Percentiles rank a stretch among this genome's conserved stretches.
These are phyloP conservation scores for Ganoderma sinense DNA, from an alignment of 1,284 basidiomycete species.

Conservation along the genomic window DNA sequence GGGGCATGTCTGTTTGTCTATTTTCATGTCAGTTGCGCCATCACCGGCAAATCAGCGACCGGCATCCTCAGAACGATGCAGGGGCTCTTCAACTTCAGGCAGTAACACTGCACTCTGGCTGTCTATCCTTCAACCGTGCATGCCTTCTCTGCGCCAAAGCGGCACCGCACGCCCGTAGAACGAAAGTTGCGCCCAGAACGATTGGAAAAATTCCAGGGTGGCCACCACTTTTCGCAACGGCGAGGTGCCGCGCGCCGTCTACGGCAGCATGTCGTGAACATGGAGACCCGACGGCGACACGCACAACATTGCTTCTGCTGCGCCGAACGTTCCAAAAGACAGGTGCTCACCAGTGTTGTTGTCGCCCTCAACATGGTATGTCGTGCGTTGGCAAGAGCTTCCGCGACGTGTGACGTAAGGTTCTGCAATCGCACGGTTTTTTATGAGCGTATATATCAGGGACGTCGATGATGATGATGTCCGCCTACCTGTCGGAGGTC, in stretches of 20 bases:
- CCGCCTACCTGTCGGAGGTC: background rate
- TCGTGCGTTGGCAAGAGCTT: background rate
- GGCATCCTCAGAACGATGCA: slow-evolving; percentile 1
- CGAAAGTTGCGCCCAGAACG: background rate
- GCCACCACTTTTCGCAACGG: background rate
- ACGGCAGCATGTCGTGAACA: slow-evolving; percentile 4
- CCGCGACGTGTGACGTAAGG: background rate
- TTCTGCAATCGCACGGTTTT: background rate
- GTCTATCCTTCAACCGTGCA: background rate
- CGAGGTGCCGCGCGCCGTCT: background rate
- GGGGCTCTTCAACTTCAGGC: background rate
- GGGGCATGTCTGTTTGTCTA: background rate
- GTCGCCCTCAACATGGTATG: background rate
- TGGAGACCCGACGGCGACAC: background rate
- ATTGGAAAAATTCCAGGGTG: background rate
- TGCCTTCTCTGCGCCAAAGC: background rate
- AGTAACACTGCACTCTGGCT: background rate
- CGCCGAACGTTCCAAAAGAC: background rate
- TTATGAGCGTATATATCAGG: background rate
- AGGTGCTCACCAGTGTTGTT: background rate
- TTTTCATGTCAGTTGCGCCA: slow-evolving; percentile 12
- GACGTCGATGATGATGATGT: slow-evolving; percentile 5
- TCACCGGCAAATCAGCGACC: slow-evolving; percentile 8
- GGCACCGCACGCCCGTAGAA: background rate
- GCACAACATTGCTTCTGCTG: background rate